These are phyloP conservation scores for Trametes elegans DNA, from an alignment of 768 basidiomycete species.

Conservation along the genomic window DNA sequence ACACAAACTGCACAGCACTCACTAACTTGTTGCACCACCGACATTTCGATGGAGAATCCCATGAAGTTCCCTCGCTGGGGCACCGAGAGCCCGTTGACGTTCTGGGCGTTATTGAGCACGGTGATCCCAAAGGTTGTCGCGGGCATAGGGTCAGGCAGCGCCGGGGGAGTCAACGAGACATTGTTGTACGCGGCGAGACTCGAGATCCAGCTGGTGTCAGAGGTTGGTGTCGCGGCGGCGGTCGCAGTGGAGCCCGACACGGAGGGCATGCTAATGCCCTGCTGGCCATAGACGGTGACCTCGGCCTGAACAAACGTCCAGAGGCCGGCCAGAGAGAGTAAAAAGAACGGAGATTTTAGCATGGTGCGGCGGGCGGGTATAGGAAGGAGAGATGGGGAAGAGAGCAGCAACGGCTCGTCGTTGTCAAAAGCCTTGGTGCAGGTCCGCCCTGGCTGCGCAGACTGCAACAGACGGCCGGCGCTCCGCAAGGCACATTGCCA, in stretches of 20 bases:
- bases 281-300: slow-evolving; percentile 28
- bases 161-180: slow-evolving; percentile 30
- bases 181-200: slow-evolving; percentile 31
- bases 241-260: slow-evolving; percentile 1
- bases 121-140: slow-evolving; percentile 26
- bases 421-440: neutral
- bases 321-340: slow-evolving; percentile 6
- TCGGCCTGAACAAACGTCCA: slow-evolving; percentile 4
- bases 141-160: slow-evolving; percentile 25
- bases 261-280: slow-evolving; percentile 23
- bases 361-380: slow-evolving; percentile 10
- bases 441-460: slow-evolving; percentile 1
- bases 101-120: slow-evolving; percentile 23
- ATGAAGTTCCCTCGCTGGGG: slow-evolving; percentile 54
- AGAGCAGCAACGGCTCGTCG: neutral
- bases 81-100: slow-evolving; percentile 36
- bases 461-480: neutral
- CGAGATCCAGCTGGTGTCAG: slow-evolving; percentile 4
- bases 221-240: slow-evolving; percentile 1
- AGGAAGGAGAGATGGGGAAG: slow-evolving; percentile 4
- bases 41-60: slow-evolving; percentile 77
- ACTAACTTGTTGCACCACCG: slow-evolving; percentile 65
- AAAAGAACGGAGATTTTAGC: slow-evolving; percentile 15
- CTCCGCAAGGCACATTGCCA: neutral
- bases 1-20: slow-evolving; percentile 29